Evolutionary conservation across 345 rosid species (phyloP).

Genomic region (Melaleuca alternifolia): DNA sequence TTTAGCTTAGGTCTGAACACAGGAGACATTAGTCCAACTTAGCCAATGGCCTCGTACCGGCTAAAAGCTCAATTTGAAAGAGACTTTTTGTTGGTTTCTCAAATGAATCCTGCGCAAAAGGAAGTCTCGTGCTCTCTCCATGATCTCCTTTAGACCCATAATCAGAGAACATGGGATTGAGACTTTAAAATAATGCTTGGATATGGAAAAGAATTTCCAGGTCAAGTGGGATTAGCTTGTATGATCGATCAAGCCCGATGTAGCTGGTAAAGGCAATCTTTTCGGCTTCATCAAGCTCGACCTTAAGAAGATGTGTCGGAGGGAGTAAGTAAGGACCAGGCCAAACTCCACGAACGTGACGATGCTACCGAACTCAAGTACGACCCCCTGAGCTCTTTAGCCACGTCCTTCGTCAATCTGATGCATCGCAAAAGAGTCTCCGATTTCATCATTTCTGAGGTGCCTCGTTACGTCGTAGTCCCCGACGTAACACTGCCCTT

Average conservation of each 20-base stretch:
- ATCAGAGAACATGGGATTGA: not conserved
- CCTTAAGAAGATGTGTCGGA: not conserved
- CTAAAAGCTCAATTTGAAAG: not conserved
- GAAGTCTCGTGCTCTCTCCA: not conserved
- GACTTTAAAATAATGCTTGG: not conserved
- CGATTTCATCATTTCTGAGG: not conserved
- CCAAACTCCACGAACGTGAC: not conserved
- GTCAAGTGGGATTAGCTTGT: not conserved
- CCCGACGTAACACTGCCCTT: no score
- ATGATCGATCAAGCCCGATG: not conserved
- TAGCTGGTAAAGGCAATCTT: not conserved
- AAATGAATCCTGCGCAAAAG: not conserved
- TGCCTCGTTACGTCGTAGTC: not conserved
- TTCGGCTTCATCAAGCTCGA: not conserved
- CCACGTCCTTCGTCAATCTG: not conserved
- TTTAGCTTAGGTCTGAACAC: not conserved
- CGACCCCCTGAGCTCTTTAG: not conserved
- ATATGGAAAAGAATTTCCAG: not conserved
- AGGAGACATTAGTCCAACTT: not conserved
- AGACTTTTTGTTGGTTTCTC: not conserved
- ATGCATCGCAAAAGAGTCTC: not conserved
- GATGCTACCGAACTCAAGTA: not conserved
- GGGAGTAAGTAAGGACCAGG: not conserved
- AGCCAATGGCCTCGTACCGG: not conserved
- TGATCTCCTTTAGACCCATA: not conserved